Conservation (phyloP, 176 grass and related monocot species). For the Pharus latifolius region DNA sequence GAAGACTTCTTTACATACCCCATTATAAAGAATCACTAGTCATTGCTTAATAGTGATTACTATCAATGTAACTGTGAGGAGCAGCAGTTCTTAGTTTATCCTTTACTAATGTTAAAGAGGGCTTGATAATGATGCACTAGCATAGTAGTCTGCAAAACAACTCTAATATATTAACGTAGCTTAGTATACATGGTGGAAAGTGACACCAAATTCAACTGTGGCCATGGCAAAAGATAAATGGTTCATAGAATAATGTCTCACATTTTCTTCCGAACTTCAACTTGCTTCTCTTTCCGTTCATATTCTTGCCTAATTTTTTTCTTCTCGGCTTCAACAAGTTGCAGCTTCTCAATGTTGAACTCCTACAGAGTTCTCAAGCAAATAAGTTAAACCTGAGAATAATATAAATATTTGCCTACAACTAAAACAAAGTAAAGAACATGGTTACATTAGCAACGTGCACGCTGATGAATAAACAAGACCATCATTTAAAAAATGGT, state of each 20-base stretch:
- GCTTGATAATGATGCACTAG: not conserved
- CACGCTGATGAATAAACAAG: not conserved
- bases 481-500: not conserved
- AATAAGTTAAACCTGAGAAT: not conserved
- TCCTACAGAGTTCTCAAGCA: constrained; percentile 41
- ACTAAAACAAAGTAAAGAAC: not conserved
- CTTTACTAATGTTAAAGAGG: not conserved
- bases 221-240: not conserved
- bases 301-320: constrained; percentile 98
- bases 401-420: not conserved
- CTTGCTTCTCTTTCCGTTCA: constrained; percentile 96
- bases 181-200: not conserved
- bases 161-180: not conserved
- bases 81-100: not conserved
- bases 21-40: no score
- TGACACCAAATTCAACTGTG: not conserved
- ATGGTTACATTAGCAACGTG: no score
- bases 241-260: constrained; percentile 25
- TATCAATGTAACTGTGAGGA: not conserved
- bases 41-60: not conserved
- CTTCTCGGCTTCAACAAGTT: constrained; percentile 99
- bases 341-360: constrained; percentile 98
- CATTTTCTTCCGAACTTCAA: constrained; percentile 98
- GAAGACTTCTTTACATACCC: no score
- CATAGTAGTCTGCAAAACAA: not conserved